phyloP scores from a whole-genome alignment of 2,329 filamentous ascomycete genomes.

The Pseudogymnoascus sp. region DNA sequence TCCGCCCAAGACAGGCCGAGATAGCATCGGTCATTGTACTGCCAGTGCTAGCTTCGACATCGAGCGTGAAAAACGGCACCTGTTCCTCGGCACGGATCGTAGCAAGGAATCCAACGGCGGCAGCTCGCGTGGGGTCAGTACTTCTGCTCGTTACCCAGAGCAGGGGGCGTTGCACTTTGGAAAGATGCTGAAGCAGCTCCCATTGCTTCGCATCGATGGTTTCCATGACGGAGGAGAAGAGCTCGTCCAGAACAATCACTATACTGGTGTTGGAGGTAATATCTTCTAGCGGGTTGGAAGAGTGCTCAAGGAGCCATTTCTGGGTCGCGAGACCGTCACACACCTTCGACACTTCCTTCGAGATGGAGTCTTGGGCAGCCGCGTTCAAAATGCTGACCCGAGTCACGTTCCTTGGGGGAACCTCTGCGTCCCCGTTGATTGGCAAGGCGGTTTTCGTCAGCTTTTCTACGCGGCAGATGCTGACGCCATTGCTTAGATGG shows the following conservation, averaged over 20 bases:
- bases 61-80: constrained; percentile 15
- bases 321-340: background rate
- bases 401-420: background rate
- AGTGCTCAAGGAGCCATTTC: background rate
- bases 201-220: constrained; percentile 6
- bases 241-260: constrained; percentile 13
- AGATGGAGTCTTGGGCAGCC: background rate
- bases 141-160: constrained; percentile 14
- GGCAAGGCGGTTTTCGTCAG: background rate
- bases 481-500: background rate
- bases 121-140: constrained; percentile 1
- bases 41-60: constrained; percentile 12
- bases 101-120: constrained; percentile 7
- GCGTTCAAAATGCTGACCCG: background rate
- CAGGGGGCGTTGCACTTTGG: background rate
- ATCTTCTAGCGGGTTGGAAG: background rate
- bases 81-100: constrained; percentile 18
- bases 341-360: background rate
- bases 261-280: background rate
- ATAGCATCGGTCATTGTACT: background rate
- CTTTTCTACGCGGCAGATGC: background rate
- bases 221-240: constrained; percentile 3
- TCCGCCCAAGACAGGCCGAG: background rate
- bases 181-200: constrained; percentile 9
- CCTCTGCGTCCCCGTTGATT: background rate